A percentile compares a stretch with the other conserved stretches of the same genome.
Evolutionary conservation across 2,329 filamentous ascomycete species (phyloP).

Genomic region (Alternaria atra): DNA sequence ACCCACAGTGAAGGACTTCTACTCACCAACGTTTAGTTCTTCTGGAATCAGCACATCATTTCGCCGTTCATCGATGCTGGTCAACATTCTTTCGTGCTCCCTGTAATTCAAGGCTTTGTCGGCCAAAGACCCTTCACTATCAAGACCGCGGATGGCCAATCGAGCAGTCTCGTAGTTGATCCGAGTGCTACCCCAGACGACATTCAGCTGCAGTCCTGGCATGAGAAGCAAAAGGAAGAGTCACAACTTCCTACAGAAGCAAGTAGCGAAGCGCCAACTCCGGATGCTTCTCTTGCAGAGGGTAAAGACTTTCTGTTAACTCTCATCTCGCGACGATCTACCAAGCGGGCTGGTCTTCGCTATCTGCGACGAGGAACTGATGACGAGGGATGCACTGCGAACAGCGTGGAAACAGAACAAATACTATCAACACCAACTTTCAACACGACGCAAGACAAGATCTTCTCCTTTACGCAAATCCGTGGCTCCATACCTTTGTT

Average conservation of each 20-base stretch:
- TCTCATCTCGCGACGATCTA: slow-evolving; percentile 86
- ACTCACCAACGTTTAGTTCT: slow-evolving; percentile 64
- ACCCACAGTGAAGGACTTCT: neutral
- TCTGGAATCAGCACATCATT: slow-evolving; percentile 87
- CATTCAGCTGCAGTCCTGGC: slow-evolving; percentile 46
- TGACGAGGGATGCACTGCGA: slow-evolving; percentile 87
- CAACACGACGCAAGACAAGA: slow-evolving; percentile 65
- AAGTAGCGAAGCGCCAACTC: slow-evolving; percentile 25
- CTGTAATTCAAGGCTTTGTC: slow-evolving; percentile 92
- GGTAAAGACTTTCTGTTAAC: slow-evolving; percentile 76
- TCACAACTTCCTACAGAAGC: slow-evolving; percentile 28
- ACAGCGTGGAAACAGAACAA: slow-evolving; percentile 94
- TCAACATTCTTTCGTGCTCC: slow-evolving; percentile 75
- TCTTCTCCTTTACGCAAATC: slow-evolving; percentile 86
- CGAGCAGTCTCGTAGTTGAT: slow-evolving; percentile 47
- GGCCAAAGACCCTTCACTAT: slow-evolving; percentile 84
- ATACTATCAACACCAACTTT: slow-evolving; percentile 78
- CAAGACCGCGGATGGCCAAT: slow-evolving; percentile 57
- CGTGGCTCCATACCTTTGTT: slow-evolving; percentile 93
- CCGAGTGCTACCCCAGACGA: slow-evolving; percentile 46
- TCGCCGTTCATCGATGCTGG: slow-evolving; percentile 77
- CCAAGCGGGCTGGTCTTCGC: slow-evolving; percentile 84
- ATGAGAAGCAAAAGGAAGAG: slow-evolving; percentile 40
- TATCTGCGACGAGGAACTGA: slow-evolving; percentile 92
- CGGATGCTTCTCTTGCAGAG: slow-evolving; percentile 45